Conservation (phyloP, 2,329 filamentous ascomycete species). For the Penicillium sp. region DNA sequence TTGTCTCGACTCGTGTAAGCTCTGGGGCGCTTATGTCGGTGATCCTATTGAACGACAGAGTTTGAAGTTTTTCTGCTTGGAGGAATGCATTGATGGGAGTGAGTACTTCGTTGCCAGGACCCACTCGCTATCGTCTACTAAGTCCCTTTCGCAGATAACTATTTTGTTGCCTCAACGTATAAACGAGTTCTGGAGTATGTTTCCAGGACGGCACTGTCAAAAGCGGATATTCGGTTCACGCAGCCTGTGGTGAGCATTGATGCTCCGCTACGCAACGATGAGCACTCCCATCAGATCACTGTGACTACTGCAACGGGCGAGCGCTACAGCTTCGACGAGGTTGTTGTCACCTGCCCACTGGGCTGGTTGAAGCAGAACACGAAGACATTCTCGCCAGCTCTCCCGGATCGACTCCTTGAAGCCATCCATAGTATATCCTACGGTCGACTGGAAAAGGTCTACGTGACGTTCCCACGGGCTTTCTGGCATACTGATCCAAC, state of each 20-base stretch:
- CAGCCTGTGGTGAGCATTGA: constrained; percentile 46
- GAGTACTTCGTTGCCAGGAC: constrained; percentile 19
- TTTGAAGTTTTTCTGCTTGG: constrained; percentile 65
- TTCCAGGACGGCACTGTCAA: constrained; percentile 49
- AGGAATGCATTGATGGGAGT: constrained; percentile 66
- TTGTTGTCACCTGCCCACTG: constrained; percentile 55
- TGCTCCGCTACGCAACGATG: constrained; percentile 23
- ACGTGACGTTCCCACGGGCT: constrained; percentile 69
- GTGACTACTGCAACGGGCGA: constrained; percentile 43
- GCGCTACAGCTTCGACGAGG: constrained; percentile 50
- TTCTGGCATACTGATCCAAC: constrained; percentile 66
- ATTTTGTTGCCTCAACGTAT: constrained; percentile 64
- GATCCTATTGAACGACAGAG: constrained; percentile 61
- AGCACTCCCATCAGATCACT: constrained; percentile 41
- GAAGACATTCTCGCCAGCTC: constrained; percentile 46
- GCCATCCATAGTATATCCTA: constrained; percentile 53
- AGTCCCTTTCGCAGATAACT: constrained; percentile 52
- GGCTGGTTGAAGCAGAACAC: constrained; percentile 56
- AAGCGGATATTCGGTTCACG: constrained; percentile 53
- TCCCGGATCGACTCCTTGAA: constrained; percentile 44
- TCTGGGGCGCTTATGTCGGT: constrained; percentile 67
- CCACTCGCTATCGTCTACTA: neutral
- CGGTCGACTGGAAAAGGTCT: constrained; percentile 51
- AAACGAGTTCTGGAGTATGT: constrained; percentile 57
- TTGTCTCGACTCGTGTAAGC: constrained; percentile 57